Percentiles rank a stretch among this genome's conserved stretches.
phyloP scores from a whole-genome alignment of 2,329 filamentous ascomycete genomes.

The Rhinocladiella mackenziei region DNA sequence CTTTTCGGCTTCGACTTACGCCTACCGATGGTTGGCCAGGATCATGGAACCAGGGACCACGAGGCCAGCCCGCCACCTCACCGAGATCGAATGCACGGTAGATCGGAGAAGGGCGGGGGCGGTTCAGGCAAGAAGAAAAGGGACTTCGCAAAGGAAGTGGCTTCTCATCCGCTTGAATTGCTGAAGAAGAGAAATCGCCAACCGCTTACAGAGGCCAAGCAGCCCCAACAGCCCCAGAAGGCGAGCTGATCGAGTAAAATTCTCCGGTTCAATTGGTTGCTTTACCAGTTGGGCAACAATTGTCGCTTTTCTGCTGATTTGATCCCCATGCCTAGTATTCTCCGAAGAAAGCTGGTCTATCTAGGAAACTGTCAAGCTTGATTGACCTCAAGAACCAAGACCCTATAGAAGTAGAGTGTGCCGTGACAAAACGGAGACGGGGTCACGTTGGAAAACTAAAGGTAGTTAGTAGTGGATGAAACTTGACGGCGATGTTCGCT shows the following conservation, averaged over 20 bases:
- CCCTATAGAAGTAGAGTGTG: not conserved
- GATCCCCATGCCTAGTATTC: too few relatives aligned
- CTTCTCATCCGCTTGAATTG: not conserved
- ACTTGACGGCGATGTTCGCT: not conserved
- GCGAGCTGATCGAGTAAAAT: too few relatives aligned
- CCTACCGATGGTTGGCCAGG: slow-evolving; percentile 5
- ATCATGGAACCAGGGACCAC: slow-evolving; percentile 16
- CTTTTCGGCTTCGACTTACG: slow-evolving; percentile 3
- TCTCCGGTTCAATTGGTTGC: slow-evolving; percentile 14
- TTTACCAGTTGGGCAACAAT: slow-evolving; percentile 15
- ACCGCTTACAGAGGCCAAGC: too few relatives aligned
- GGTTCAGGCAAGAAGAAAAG: slow-evolving; percentile 7
- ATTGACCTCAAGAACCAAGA: too few relatives aligned
- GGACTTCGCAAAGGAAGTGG: too few relatives aligned
- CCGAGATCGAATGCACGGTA: slow-evolving; percentile 12
- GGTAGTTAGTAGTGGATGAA: not conserved
- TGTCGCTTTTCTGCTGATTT: too few relatives aligned
- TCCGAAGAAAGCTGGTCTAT: too few relatives aligned
- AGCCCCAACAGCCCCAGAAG: too few relatives aligned
- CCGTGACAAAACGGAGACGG: not conserved
- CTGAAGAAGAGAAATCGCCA: not conserved
- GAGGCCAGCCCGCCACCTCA: slow-evolving; percentile 2
- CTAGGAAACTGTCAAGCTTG: not conserved
- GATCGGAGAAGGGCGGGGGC: too few relatives aligned
- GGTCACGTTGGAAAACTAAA: not conserved